Conservation (phyloP, 495 filamentous ascomycete species). For the Durotheca rogersii region DNA sequence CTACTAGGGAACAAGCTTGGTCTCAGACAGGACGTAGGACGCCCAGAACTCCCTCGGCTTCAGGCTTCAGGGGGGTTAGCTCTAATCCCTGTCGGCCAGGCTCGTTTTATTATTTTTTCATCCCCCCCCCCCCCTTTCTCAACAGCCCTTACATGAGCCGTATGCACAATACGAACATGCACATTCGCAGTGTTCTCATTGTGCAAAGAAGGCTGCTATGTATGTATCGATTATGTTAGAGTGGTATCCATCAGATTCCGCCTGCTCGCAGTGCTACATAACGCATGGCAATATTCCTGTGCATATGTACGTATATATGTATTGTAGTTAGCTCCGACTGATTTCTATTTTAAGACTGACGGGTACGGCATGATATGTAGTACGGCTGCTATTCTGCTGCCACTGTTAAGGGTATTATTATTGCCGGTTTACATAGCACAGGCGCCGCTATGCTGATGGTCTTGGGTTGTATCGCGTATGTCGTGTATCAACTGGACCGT, state of each 20-base stretch:
- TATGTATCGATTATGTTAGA: background rate
- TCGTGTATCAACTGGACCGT: constrained; percentile 10
- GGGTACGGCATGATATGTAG: background rate
- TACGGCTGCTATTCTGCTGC: too few relatives aligned
- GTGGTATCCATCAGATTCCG: too few relatives aligned
- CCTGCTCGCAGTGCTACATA: too few relatives aligned
- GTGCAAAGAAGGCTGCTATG: background rate
- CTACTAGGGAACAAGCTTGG: constrained; percentile 6
- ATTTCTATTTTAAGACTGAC: background rate
- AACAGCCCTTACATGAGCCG: background rate
- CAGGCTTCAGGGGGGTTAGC: constrained; percentile 16
- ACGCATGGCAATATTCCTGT: too few relatives aligned
- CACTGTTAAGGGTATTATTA: too few relatives aligned
- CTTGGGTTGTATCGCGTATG: constrained; percentile 24
- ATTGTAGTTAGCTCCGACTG: background rate
- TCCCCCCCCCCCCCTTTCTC: constrained; percentile 5
- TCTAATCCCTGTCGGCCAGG: too few relatives aligned
- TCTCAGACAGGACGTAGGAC: background rate
- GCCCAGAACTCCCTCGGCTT: constrained; percentile 3
- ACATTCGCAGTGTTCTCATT: too few relatives aligned
- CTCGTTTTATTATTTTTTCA: constrained; percentile 5
- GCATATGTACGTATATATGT: background rate
- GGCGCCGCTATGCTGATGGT: constrained; percentile 1
- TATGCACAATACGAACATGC: background rate
- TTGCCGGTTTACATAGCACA: too few relatives aligned